Evolutionary conservation across 176 grass and related monocot genomes (phyloP).

Genomic region (Carex cristatella): DNA sequence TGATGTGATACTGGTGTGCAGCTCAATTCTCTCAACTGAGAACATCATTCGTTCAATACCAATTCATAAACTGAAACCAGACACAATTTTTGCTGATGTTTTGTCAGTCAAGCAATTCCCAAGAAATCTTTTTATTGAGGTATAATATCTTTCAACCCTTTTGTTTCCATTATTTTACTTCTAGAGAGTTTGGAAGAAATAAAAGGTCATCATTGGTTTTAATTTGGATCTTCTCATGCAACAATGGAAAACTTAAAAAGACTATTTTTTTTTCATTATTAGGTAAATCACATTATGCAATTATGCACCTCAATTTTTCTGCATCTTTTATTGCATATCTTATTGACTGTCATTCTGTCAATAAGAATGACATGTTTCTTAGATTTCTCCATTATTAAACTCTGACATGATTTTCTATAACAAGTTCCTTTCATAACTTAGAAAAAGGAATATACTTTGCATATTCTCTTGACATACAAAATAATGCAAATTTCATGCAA

Average conservation of each 20-base stretch:
- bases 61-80: conserved; percentile 40
- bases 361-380: not conserved
- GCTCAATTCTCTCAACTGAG: conserved; percentile 65
- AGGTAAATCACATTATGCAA: not conserved
- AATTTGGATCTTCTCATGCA: not conserved
- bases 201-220: not conserved
- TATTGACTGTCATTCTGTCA: not conserved
- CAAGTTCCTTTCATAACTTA: not conserved
- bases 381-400: not conserved
- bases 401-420: not conserved
- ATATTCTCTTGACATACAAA: not conserved
- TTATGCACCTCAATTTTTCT: not conserved
- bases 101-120: conserved; percentile 72
- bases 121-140: conserved; percentile 64
- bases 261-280: not conserved
- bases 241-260: not conserved
- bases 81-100: conserved; percentile 60
- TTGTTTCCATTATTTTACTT: not conserved
- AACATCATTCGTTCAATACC: conserved; percentile 38
- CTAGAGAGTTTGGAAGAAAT: not conserved
- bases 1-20: conserved; percentile 58
- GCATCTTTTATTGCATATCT: not conserved
- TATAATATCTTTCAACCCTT: not conserved
- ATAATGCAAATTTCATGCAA: not conserved
- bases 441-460: not conserved